Evolutionary conservation across 2,329 filamentous ascomycete species (phyloP).

Genomic region (Lasiodiplodia theobromae): DNA sequence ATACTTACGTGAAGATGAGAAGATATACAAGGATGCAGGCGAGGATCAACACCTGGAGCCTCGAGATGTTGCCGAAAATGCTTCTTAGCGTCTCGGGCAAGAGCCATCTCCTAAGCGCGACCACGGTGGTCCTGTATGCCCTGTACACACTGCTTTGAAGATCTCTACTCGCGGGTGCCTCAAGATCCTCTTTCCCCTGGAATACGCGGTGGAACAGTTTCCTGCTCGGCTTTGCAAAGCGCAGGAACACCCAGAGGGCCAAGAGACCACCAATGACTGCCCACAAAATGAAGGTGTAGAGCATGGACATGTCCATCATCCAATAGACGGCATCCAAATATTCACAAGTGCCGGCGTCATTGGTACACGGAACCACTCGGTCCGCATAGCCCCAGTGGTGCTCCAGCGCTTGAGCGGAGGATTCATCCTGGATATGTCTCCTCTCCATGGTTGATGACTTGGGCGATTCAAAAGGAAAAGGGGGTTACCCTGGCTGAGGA

Average conservation of each 20-base stretch:
- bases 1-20: constrained; percentile 65
- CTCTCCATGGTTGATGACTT: constrained; percentile 25
- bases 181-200: constrained; percentile 35
- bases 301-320: constrained; percentile 61
- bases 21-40: constrained; percentile 67
- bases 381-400: constrained; percentile 65
- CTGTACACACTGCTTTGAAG: constrained; percentile 37
- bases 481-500: not conserved
- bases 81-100: constrained; percentile 65
- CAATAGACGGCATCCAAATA: constrained; percentile 65
- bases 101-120: constrained; percentile 59
- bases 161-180: constrained; percentile 34
- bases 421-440: constrained; percentile 57
- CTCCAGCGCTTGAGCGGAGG: constrained; percentile 47
- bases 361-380: constrained; percentile 64
- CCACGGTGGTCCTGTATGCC: constrained; percentile 46
- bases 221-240: constrained; percentile 40
- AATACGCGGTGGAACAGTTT: constrained; percentile 21
- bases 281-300: constrained; percentile 66
- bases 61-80: constrained; percentile 72
- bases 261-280: constrained; percentile 59
- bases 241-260: constrained; percentile 51
- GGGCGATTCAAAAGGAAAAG: not conserved
- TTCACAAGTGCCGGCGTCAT: constrained; percentile 63
- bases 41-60: constrained; percentile 71